A percentile compares a stretch with the other conserved stretches of the same genome.
These are phyloP conservation scores for Kuraishia piskuri DNA, from an alignment of 805 yeast genomes.

Conservation along the genomic window DNA sequence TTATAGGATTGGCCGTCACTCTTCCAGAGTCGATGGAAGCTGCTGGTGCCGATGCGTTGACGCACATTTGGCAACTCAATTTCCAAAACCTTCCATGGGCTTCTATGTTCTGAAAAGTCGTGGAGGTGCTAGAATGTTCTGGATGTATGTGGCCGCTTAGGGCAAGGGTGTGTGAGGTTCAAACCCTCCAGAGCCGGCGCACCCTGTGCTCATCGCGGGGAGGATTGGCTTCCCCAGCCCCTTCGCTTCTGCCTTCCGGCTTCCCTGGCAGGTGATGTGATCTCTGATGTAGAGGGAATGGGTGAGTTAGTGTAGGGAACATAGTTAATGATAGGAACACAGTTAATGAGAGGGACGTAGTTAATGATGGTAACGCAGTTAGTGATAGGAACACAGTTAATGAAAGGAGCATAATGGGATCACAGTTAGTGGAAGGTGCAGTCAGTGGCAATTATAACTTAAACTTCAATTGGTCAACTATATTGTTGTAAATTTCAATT, in stretches of 20 bases:
- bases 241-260: too few relatives aligned
- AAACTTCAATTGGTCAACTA: too few relatives aligned
- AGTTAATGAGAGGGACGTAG: too few relatives aligned
- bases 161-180: neutral
- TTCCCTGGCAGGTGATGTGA: neutral
- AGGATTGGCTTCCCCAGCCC: too few relatives aligned
- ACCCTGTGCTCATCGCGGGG: neutral
- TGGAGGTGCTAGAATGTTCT: neutral
- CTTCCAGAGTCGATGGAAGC: neutral
- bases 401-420: too few relatives aligned
- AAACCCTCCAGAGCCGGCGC: neutral
- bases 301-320: too few relatives aligned
- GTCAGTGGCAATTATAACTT: too few relatives aligned
- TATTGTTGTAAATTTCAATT: too few relatives aligned
- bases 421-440: too few relatives aligned
- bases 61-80: neutral
- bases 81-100: slow-evolving; percentile 1
- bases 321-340: too few relatives aligned
- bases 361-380: too few relatives aligned
- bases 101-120: neutral
- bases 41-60: neutral
- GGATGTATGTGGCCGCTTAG: neutral
- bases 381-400: too few relatives aligned
- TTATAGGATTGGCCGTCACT: neutral
- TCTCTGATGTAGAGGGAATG: neutral